Evolutionary conservation across 2,329 filamentous ascomycete genomes (phyloP).

Genomic region (Mycosphaerella sp.): DNA sequence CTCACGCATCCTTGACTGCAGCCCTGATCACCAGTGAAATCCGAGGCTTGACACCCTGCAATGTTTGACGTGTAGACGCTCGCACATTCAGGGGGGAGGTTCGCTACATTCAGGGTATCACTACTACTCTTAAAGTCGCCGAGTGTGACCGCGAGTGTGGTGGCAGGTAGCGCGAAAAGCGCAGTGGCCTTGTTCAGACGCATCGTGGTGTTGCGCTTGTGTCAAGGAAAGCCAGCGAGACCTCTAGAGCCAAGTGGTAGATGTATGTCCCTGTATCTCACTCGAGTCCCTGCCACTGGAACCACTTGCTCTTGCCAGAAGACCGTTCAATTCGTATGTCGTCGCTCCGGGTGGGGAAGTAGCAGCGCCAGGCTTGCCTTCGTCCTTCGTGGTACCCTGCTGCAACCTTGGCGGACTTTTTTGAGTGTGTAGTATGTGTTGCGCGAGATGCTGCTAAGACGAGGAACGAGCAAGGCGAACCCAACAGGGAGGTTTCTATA

Average conservation of each 20-base stretch:
- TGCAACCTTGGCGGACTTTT: not conserved
- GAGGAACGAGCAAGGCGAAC: not conserved
- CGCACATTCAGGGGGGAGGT: slow-evolving; percentile 37
- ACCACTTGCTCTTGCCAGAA: not conserved
- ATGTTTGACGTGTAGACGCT: slow-evolving; percentile 39
- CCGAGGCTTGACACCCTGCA: slow-evolving; percentile 35
- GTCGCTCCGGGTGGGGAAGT: not conserved
- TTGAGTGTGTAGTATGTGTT: not conserved
- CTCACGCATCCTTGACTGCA: slow-evolving; percentile 40
- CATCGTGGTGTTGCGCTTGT: not conserved
- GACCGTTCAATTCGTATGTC: too few relatives aligned
- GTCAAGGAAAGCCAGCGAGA: too few relatives aligned
- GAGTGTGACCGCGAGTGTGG: slow-evolving; percentile 37
- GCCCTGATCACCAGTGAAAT: slow-evolving; percentile 37
- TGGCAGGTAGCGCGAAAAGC: slow-evolving; percentile 24
- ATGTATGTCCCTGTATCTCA: too few relatives aligned
- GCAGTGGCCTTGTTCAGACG: slow-evolving; percentile 2
- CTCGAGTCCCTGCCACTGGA: too few relatives aligned
- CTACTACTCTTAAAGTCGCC: slow-evolving; percentile 34
- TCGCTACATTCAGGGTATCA: slow-evolving; percentile 35
- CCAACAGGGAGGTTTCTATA: not conserved
- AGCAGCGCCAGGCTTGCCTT: not conserved
- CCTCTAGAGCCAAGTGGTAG: too few relatives aligned
- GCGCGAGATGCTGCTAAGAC: not conserved
- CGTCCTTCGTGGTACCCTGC: not conserved